phyloP scores from a whole-genome alignment of 164 flowering plant genomes.

The Paratinospora sagittata region DNA sequence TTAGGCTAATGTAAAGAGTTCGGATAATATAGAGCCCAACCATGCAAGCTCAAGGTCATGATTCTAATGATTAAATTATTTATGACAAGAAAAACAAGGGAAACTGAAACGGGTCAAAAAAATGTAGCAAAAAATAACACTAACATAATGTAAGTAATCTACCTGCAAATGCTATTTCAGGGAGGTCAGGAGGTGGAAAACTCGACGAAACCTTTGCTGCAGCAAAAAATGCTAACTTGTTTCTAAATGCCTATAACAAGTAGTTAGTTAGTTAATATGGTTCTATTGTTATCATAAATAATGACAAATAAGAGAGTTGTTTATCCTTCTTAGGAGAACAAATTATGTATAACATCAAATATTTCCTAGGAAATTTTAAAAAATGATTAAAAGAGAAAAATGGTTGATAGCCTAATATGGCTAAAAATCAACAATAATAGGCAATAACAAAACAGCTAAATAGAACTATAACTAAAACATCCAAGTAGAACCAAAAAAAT shows the following conservation, averaged over 20 bases:
- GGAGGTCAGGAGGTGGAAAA: conserved; percentile 77
- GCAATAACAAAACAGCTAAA: too few species aligned
- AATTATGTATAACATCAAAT: neutral
- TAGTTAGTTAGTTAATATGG: conserved; percentile 16
- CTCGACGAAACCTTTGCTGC: conserved; percentile 95
- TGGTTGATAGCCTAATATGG: too few species aligned
- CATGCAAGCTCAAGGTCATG: neutral
- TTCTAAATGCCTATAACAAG: conserved; percentile 63
- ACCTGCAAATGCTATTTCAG: conserved; percentile 99
- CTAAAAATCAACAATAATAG: too few species aligned
- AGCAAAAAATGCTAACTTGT: conserved; percentile 75
- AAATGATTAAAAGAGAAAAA: too few species aligned
- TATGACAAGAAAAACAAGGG: neutral
- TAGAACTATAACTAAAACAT: too few species aligned
- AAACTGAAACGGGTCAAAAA: neutral
- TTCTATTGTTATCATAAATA: neutral
- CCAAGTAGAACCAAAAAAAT: too few species aligned
- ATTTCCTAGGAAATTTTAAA: too few species aligned
- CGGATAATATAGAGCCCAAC: neutral
- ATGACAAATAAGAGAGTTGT: too few species aligned
- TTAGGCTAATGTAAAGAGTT: too few species aligned
- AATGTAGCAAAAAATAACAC: neutral
- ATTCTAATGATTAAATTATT: neutral
- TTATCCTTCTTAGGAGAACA: neutral
- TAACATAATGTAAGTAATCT: neutral